Percentiles rank a stretch among this genome's conserved stretches.
phyloP scores from a whole-genome alignment of 2,329 filamentous ascomycete genomes.

The Fusarium lyarnte region DNA sequence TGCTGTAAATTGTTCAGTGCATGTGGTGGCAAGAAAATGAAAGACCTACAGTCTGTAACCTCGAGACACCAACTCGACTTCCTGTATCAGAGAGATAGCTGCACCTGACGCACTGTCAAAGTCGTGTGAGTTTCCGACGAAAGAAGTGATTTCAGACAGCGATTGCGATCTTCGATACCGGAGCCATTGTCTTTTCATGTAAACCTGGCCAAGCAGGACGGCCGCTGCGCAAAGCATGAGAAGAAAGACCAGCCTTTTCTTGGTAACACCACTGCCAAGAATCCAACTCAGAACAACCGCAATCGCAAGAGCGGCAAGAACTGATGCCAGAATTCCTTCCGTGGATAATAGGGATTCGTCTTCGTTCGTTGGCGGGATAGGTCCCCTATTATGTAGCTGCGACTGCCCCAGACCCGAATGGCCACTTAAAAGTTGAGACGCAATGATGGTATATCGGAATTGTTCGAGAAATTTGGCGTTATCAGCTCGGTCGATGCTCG shows the following conservation, averaged over 20 bases:
- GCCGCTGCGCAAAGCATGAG: constrained; percentile 63
- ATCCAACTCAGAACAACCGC: constrained; percentile 80
- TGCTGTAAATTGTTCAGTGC: constrained; percentile 61
- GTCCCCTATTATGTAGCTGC: constrained; percentile 34
- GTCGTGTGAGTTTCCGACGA: constrained; percentile 79
- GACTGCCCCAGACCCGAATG: constrained; percentile 61
- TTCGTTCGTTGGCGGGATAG: constrained; percentile 20
- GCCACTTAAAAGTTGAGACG: constrained; percentile 85
- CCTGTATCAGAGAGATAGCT: constrained; percentile 84
- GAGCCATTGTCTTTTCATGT: constrained; percentile 82
- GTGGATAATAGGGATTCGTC: constrained; percentile 50
- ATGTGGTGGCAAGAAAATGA: not conserved
- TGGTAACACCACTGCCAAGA: constrained; percentile 64
- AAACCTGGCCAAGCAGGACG: constrained; percentile 69
- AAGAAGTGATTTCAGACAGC: constrained; percentile 71
- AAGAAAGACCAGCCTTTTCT: constrained; percentile 62
- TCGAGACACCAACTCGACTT: constrained; percentile 93
- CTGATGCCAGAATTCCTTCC: constrained; percentile 60
- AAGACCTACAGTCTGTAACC: constrained; percentile 81
- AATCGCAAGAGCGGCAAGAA: constrained; percentile 66
- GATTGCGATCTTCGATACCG: constrained; percentile 80
- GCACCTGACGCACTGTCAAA: constrained; percentile 82
- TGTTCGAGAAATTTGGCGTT: constrained; percentile 89
- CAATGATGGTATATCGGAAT: constrained; percentile 92
- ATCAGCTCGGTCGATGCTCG: constrained; percentile 77